Conservation (phyloP, 129 eudicot species). For the Centaurea solstitialis region DNA sequence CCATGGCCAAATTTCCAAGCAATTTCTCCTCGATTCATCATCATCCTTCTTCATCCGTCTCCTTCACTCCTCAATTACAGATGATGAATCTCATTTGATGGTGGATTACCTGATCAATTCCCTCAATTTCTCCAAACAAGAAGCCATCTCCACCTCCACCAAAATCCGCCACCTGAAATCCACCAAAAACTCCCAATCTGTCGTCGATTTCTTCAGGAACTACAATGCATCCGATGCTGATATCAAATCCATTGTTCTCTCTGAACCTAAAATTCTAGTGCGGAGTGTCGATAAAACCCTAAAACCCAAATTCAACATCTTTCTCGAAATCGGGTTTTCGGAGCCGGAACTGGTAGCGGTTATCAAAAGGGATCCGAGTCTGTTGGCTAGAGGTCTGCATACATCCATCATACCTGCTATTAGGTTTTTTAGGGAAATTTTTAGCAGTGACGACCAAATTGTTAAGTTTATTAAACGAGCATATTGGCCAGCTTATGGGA, state of each 20-base stretch:
- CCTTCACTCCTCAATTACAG: neutral
- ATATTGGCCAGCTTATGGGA: slow-evolving; percentile 33
- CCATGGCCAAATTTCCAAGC: slow-evolving; percentile 16
- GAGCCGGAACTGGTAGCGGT: slow-evolving; percentile 23
- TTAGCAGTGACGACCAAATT: slow-evolving; percentile 26
- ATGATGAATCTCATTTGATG: slow-evolving; percentile 24
- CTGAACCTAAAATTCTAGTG: slow-evolving; percentile 22
- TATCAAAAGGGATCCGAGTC: slow-evolving; percentile 3
- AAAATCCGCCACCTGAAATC: slow-evolving; percentile 37
- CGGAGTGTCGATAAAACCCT: slow-evolving; percentile 38
- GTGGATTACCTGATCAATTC: slow-evolving; percentile 22
- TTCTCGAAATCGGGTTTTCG: slow-evolving; percentile 32
- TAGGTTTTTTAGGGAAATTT: slow-evolving; percentile 16
- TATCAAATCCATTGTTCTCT: slow-evolving; percentile 26
- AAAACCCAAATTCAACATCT: slow-evolving; percentile 29
- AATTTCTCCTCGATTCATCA: slow-evolving; percentile 7
- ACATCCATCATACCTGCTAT: slow-evolving; percentile 25
- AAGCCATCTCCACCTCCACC: slow-evolving; percentile 24
- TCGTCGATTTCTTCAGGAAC: slow-evolving; percentile 18
- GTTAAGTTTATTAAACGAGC: slow-evolving; percentile 16
- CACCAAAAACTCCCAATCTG: slow-evolving; percentile 30
- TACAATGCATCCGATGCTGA: slow-evolving; percentile 23
- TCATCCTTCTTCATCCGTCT: slow-evolving; percentile 7
- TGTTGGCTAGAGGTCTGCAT: slow-evolving; percentile 23
- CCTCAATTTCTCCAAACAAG: slow-evolving; percentile 38